Conservation (phyloP, 1,139 yeast species). For the Kodamaea sp. region DNA sequence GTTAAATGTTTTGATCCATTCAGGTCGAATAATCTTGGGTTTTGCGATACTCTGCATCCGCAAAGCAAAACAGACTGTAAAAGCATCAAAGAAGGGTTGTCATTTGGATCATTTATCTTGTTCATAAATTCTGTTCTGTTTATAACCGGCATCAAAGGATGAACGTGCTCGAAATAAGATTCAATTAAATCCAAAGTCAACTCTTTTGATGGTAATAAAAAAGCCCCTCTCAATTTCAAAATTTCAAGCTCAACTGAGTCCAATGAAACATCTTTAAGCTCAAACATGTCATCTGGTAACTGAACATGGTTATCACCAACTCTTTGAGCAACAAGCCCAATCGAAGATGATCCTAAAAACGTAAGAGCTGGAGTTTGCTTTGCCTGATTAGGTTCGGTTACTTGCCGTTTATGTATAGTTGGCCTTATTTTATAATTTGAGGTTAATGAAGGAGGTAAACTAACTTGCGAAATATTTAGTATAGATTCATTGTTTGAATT, state of each 20-base stretch:
- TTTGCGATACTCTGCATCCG: slow-evolving; percentile 61
- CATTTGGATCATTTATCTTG: slow-evolving; percentile 52
- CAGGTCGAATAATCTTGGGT: slow-evolving; percentile 54
- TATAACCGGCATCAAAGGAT: slow-evolving; percentile 70
- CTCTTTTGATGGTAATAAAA: slow-evolving; percentile 59
- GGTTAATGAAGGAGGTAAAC: slow-evolving; percentile 45
- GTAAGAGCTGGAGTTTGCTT: slow-evolving; percentile 21
- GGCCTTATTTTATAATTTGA: slow-evolving; percentile 42
- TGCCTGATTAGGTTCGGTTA: slow-evolving; percentile 19
- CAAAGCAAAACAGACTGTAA: slow-evolving; percentile 67
- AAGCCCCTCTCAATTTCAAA: slow-evolving; percentile 67
- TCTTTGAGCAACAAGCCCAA: slow-evolving; percentile 39
- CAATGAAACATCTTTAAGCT: slow-evolving; percentile 35
- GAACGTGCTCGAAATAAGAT: slow-evolving; percentile 62
- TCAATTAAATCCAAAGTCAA: slow-evolving; percentile 61
- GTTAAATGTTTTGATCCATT: slow-evolving; percentile 57
- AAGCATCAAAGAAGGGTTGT: slow-evolving; percentile 65
- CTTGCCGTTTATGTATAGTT: slow-evolving; percentile 36
- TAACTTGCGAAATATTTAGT: slow-evolving; percentile 41
- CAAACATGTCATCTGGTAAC: slow-evolving; percentile 41
- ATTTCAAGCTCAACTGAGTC: slow-evolving; percentile 70
- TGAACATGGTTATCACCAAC: slow-evolving; percentile 46
- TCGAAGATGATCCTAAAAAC: slow-evolving; percentile 41
- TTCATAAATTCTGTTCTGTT: slow-evolving; percentile 62
- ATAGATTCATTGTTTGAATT: slow-evolving; percentile 33